Percentiles rank a stretch among this genome's conserved stretches.
phyloP scores from a whole-genome alignment of 768 basidiomycete genomes.

The Imleria badia region DNA sequence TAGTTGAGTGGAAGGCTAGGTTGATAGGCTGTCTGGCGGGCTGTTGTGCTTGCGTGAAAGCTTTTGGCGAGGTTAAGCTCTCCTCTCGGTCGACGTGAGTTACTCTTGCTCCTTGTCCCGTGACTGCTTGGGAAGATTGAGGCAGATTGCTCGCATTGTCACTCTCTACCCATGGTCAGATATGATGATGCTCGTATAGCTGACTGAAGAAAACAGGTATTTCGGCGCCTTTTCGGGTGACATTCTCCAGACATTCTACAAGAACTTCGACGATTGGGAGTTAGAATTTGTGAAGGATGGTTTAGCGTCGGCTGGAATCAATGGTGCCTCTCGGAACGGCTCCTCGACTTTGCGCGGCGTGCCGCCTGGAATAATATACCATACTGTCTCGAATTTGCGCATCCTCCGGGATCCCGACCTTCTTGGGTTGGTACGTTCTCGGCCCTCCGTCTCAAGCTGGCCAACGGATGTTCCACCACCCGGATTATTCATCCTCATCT shows the following conservation, averaged over 20 bases:
- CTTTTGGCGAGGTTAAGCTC: constrained; percentile 62
- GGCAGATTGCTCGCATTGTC: constrained; percentile 10
- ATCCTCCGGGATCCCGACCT: constrained; percentile 55
- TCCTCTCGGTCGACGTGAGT: constrained; percentile 73
- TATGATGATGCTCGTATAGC: constrained; percentile 1
- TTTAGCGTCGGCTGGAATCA: constrained; percentile 36
- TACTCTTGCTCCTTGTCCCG: background rate
- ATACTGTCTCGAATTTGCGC: constrained; percentile 59
- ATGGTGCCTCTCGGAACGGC: constrained; percentile 2
- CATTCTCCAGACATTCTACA: constrained; percentile 57
- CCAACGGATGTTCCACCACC: constrained; percentile 59
- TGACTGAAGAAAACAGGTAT: constrained; percentile 50
- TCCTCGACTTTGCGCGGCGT: constrained; percentile 38
- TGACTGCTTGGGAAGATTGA: constrained; percentile 1
- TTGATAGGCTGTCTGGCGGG: constrained; percentile 53
- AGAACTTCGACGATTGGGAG: constrained; percentile 68
- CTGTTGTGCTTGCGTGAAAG: constrained; percentile 72
- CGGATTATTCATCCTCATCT: constrained; percentile 56
- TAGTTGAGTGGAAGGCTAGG: constrained; percentile 62
- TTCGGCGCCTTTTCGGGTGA: constrained; percentile 62
- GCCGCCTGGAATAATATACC: constrained; percentile 56
- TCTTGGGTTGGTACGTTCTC: constrained; percentile 31
- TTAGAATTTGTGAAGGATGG: constrained; percentile 48
- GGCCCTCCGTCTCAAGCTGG: constrained; percentile 43
- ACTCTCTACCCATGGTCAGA: constrained; percentile 4